These are phyloP conservation scores for Abrus precatorius DNA, from an alignment of 306 rosid genomes.

Conservation along the genomic window DNA sequence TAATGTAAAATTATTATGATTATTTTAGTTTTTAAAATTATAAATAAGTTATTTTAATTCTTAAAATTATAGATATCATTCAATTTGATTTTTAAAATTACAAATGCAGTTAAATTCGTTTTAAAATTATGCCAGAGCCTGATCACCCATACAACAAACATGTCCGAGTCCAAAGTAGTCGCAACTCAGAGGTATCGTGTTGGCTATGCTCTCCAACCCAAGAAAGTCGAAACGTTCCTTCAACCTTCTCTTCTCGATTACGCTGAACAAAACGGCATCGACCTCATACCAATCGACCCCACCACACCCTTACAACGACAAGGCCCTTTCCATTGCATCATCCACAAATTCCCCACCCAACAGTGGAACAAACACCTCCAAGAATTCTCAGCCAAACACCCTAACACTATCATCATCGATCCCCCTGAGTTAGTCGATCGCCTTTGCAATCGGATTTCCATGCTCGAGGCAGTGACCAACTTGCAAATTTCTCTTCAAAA, in stretches of 20 bases:
- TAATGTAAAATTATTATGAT: too few species aligned
- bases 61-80: too few species aligned
- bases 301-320: slow-evolving; percentile 46
- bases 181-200: slow-evolving; percentile 39
- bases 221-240: slow-evolving; percentile 47
- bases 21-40: too few species aligned
- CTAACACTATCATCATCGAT: slow-evolving; percentile 48
- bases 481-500: slow-evolving; percentile 5
- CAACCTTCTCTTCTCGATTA: slow-evolving; percentile 37
- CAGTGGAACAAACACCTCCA: slow-evolving; percentile 46
- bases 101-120: too few species aligned
- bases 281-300: slow-evolving; percentile 49
- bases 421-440: slow-evolving; percentile 43
- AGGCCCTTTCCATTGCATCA: slow-evolving; percentile 53
- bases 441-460: slow-evolving; percentile 50
- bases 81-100: too few species aligned
- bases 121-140: too few species aligned
- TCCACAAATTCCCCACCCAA: slow-evolving; percentile 51
- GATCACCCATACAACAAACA: background rate
- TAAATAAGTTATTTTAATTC: too few species aligned
- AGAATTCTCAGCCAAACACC: slow-evolving; percentile 41
- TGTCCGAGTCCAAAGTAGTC: slow-evolving; percentile 31
- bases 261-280: slow-evolving; percentile 42
- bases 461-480: slow-evolving; percentile 47
- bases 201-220: slow-evolving; percentile 54